phyloP scores from a whole-genome alignment of 176 grass and related monocot species.

The Eragrostis nindensis region DNA sequence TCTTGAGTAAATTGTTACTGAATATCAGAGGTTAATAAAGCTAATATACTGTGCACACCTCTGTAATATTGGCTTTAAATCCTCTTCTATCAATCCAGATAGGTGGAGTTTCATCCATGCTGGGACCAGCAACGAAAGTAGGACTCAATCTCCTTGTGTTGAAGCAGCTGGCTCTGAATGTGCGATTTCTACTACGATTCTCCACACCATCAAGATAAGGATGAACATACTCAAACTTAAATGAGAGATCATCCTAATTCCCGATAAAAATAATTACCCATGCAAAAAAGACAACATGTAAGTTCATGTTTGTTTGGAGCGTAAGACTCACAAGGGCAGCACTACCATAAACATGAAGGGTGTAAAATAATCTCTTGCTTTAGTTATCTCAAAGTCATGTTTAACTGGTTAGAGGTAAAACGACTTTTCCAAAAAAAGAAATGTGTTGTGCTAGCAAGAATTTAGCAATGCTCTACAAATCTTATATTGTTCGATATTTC shows the following conservation, averaged over 20 bases:
- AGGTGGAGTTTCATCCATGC: slow-evolving; percentile 77
- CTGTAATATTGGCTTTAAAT: slow-evolving; percentile 95
- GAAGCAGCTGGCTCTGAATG: slow-evolving; percentile 88
- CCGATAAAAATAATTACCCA: no score
- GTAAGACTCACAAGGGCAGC: no score
- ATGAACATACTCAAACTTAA: slow-evolving; percentile 86
- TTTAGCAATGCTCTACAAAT: no score
- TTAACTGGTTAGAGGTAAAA: no score
- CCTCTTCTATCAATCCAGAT: slow-evolving; percentile 92
- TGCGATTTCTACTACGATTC: slow-evolving; percentile 71
- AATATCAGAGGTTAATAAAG: not conserved
- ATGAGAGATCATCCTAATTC: slow-evolving; percentile 83
- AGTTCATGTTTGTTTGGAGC: not conserved
- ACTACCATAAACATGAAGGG: no score
- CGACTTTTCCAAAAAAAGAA: no score
- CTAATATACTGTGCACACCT: slow-evolving; percentile 48
- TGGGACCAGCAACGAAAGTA: slow-evolving; percentile 86
- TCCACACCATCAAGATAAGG: slow-evolving; percentile 87
- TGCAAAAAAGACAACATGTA: slow-evolving; percentile 13
- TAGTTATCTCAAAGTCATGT: no score
- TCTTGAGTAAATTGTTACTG: not conserved
- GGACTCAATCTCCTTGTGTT: slow-evolving; percentile 90
- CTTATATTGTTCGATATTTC: no score
- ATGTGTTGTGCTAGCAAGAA: no score
- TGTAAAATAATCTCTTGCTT: no score